Evolutionary conservation across 768 basidiomycete genomes (phyloP).

Genomic region (Russula sp.): DNA sequence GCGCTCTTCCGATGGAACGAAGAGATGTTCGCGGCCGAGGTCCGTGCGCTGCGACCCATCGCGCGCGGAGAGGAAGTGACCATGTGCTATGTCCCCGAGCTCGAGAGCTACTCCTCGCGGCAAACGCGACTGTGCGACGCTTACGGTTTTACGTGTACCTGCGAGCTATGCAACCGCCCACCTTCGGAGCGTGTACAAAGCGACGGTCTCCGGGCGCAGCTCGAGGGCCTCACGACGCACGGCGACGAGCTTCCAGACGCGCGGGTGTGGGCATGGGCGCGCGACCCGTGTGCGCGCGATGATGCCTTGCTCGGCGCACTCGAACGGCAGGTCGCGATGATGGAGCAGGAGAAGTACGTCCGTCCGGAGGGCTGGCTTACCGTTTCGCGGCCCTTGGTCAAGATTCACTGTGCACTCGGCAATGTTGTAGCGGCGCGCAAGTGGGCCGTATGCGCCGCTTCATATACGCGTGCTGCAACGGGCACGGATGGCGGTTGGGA

Average conservation of each 20-base stretch:
- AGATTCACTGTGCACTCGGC: slow-evolving; percentile 1
- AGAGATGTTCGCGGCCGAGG: slow-evolving; percentile 27
- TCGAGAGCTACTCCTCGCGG: slow-evolving; percentile 22
- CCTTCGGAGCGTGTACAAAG: slow-evolving; percentile 10
- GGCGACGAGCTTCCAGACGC: background rate
- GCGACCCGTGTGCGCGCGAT: background rate
- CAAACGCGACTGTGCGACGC: slow-evolving; percentile 24
- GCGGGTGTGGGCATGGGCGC: slow-evolving; percentile 6
- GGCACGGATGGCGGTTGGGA: slow-evolving; percentile 16
- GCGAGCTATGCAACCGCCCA: slow-evolving; percentile 28
- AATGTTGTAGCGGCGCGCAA: slow-evolving; percentile 1
- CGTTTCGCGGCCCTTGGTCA: slow-evolving; percentile 2
- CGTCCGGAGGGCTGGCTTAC: slow-evolving; percentile 5
- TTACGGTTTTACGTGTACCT: slow-evolving; percentile 32
- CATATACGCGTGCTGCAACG: slow-evolving; percentile 7
- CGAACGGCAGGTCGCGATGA: background rate
- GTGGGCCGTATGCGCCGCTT: slow-evolving; percentile 14
- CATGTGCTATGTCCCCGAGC: slow-evolving; percentile 24
- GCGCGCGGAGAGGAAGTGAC: slow-evolving; percentile 31
- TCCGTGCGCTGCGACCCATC: slow-evolving; percentile 28
- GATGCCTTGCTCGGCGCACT: background rate
- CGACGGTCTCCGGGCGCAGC: slow-evolving; percentile 13
- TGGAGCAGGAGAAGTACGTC: slow-evolving; percentile 5
- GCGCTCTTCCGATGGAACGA: slow-evolving; percentile 22
- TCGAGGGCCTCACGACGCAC: slow-evolving; percentile 5